Conservation (phyloP, 257 asterid genomes). For the Gentiana straminea region DNA sequence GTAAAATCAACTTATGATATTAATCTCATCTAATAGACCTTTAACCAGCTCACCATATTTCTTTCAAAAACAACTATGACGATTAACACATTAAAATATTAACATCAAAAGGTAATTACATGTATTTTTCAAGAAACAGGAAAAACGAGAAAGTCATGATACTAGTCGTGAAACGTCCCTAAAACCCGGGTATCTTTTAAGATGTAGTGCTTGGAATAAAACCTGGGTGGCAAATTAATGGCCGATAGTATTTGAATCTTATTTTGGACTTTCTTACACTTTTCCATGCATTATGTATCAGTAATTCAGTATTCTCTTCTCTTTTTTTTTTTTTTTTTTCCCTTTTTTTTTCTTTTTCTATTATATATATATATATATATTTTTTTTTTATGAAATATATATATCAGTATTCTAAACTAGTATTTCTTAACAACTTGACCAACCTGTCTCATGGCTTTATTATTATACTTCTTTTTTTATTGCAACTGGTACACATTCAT, state of each 20-base stretch:
- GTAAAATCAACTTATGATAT: too few species aligned
- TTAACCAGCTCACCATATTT: too few species aligned
- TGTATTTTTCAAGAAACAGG: neutral
- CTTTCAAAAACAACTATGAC: too few species aligned
- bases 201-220: neutral
- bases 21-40: neutral
- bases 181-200: slow-evolving; percentile 20
- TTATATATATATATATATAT: too few species aligned
- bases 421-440: slow-evolving; percentile 16
- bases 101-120: too few species aligned
- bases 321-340: too few species aligned
- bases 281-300: slow-evolving; percentile 31
- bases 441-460: slow-evolving; percentile 6
- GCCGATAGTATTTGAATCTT: slow-evolving; percentile 15
- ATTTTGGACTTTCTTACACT: slow-evolving; percentile 15
- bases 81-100: too few species aligned
- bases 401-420: slow-evolving; percentile 22
- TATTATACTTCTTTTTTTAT: neutral
- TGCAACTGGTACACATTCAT: too few species aligned
- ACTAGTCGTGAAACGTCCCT: slow-evolving; percentile 8
- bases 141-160: neutral
- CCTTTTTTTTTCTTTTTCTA: too few species aligned
- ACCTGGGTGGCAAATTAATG: neutral
- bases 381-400: neutral
- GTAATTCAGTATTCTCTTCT: slow-evolving; percentile 3